These are phyloP conservation scores for Rhodocollybia butyracea DNA, from an alignment of 768 basidiomycete genomes.

Conservation along the genomic window DNA sequence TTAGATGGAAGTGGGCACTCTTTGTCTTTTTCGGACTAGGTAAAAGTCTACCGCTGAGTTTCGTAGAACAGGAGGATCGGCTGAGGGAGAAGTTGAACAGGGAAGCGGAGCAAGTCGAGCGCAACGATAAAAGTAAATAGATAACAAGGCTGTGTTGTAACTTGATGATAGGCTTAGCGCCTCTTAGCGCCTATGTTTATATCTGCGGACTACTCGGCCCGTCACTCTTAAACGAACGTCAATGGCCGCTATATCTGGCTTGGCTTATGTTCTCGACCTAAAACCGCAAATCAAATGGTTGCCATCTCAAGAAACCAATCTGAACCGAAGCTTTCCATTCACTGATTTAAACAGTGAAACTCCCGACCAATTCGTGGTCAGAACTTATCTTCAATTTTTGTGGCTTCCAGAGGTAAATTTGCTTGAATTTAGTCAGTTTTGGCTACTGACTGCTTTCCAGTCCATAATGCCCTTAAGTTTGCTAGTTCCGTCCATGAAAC, in stretches of 20 bases:
- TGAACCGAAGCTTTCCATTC: slow-evolving; percentile 58
- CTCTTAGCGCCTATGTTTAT: too few relatives aligned
- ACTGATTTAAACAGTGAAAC: slow-evolving; percentile 37
- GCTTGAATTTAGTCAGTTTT: background rate
- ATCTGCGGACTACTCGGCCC: too few relatives aligned
- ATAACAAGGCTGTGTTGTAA: background rate
- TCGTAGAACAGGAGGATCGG: slow-evolving; percentile 5
- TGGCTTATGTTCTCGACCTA: background rate
- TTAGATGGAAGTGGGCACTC: slow-evolving; percentile 9
- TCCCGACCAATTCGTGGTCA: slow-evolving; percentile 52
- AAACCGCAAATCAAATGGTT: slow-evolving; percentile 44
- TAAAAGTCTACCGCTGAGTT: slow-evolving; percentile 1
- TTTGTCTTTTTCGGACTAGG: slow-evolving; percentile 8
- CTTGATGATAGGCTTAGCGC: too few relatives aligned
- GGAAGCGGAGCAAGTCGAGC: too few relatives aligned
- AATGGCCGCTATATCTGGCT: background rate
- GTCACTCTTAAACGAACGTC: background rate
- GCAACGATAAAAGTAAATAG: too few relatives aligned
- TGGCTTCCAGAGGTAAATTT: slow-evolving; percentile 70
- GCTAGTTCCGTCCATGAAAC: slow-evolving; percentile 53
- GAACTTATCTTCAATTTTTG: slow-evolving; percentile 73
- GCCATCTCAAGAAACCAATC: slow-evolving; percentile 51
- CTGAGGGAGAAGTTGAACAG: background rate
- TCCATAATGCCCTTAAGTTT: slow-evolving; percentile 67
- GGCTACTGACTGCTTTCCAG: slow-evolving; percentile 38